phyloP scores from a whole-genome alignment of 257 asterid genomes.

The Lithospermum erythrorhizon region DNA sequence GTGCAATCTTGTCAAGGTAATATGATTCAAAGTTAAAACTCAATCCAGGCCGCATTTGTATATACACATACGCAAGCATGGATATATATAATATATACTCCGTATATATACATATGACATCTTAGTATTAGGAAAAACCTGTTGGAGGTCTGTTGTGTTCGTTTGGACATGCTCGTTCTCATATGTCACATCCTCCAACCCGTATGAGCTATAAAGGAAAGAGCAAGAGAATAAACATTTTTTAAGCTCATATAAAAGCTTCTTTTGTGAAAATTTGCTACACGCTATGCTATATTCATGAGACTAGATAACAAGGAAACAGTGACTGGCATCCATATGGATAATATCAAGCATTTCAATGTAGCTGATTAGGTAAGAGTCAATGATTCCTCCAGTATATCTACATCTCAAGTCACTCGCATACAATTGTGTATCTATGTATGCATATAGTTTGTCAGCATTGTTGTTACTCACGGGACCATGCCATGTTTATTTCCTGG shows the following conservation, averaged over 20 bases:
- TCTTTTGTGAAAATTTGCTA: neutral
- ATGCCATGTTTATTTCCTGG: too few species aligned
- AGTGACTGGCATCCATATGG: too few species aligned
- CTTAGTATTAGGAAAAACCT: conserved; percentile 38
- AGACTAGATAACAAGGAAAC: neutral
- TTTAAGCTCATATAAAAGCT: neutral
- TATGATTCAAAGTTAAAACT: neutral
- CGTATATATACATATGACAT: neutral
- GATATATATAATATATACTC: too few species aligned
- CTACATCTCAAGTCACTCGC: too few species aligned
- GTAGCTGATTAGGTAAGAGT: neutral
- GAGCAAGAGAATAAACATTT: conserved; percentile 1
- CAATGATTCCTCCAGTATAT: neutral
- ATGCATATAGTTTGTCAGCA: too few species aligned
- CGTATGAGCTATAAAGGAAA: conserved; percentile 48
- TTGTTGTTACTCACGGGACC: too few species aligned
- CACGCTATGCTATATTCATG: neutral
- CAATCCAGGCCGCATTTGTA: neutral
- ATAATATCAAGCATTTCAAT: neutral
- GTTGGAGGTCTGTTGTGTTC: conserved; percentile 56
- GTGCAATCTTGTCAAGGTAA: conserved; percentile 56
- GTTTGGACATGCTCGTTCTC: conserved; percentile 60
- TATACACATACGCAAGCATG: too few species aligned
- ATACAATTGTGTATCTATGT: too few species aligned
- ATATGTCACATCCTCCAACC: conserved; percentile 60